phyloP scores from a whole-genome alignment of 306 rosid genomes.

The Boehmeria nivea region DNA sequence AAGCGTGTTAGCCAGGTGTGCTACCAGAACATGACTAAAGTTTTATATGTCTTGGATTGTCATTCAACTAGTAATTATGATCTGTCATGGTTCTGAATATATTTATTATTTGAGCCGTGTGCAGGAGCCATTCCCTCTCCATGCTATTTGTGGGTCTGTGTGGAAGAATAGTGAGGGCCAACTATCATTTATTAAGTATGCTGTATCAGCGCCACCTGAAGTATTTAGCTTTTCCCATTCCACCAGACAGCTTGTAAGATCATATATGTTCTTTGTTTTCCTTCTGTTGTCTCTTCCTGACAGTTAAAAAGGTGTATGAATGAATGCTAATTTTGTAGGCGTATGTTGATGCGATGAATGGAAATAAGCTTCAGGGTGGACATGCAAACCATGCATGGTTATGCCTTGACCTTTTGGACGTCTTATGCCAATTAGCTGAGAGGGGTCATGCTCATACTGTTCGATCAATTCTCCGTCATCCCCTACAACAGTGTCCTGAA shows the following conservation, averaged over 20 bases:
- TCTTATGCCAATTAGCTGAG: conserved; percentile 85
- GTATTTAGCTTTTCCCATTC: conserved; percentile 79
- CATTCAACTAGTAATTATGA: background rate
- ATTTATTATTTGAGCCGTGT: conserved; percentile 11
- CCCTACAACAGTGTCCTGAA: conserved; percentile 89
- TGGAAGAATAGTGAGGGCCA: conserved; percentile 99
- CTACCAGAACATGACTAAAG: conserved; percentile 10
- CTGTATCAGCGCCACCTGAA: conserved; percentile 77
- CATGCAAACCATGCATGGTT: conserved; percentile 90
- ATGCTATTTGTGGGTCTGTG: conserved; percentile 82
- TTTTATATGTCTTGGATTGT: background rate
- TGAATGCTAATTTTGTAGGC: conserved; percentile 40
- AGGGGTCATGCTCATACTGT: conserved; percentile 84
- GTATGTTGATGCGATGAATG: conserved; percentile 63
- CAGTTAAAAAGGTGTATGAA: conserved; percentile 1
- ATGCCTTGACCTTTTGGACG: conserved; percentile 75
- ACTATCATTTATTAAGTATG: conserved; percentile 83
- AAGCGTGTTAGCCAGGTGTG: conserved; percentile 70
- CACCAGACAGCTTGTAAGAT: conserved; percentile 68
- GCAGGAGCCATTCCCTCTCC: conserved; percentile 96
- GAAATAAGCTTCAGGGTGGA: conserved; percentile 69
- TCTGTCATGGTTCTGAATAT: conserved; percentile 2
- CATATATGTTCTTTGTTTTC: background rate
- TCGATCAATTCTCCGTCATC: conserved; percentile 70
- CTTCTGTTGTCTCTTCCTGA: background rate